Evolutionary conservation across 257 asterid genomes (phyloP).

Genomic region (Capsicum pubescens): DNA sequence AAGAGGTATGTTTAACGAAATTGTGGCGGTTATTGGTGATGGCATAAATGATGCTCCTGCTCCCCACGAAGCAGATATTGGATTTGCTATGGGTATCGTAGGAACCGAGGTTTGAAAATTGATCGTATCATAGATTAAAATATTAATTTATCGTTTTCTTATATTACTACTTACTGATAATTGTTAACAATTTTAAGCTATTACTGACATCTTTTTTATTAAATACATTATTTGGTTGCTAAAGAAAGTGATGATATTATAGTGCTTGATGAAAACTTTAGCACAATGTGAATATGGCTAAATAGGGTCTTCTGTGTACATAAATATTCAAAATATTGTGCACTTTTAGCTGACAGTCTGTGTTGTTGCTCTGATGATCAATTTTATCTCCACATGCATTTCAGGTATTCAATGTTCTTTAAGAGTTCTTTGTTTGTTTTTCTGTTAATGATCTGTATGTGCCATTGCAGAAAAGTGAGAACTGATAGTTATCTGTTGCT

Average conservation of each 20-base stretch:
- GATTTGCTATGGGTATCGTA: slow-evolving; percentile 91
- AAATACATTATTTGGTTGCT: slow-evolving; percentile 59
- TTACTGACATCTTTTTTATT: no score
- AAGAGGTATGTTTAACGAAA: slow-evolving; percentile 67
- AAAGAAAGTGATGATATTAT: slow-evolving; percentile 84
- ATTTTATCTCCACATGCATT: slow-evolving; percentile 74
- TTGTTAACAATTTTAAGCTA: background rate
- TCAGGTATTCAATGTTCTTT: slow-evolving; percentile 50
- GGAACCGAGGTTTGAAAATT: slow-evolving; percentile 80
- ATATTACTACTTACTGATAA: background rate
- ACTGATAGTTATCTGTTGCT: background rate
- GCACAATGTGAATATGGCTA: slow-evolving; percentile 69
- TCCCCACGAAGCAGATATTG: slow-evolving; percentile 85
- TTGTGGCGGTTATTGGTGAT: slow-evolving; percentile 89
- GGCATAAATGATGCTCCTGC: slow-evolving; percentile 99
- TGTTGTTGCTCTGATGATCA: slow-evolving; percentile 70
- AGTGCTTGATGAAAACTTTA: slow-evolving; percentile 75
- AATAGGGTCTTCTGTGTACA: slow-evolving; percentile 85
- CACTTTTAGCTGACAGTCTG: slow-evolving; percentile 85
- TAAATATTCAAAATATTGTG: slow-evolving; percentile 84
- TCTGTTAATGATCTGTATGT: background rate
- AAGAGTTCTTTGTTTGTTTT: background rate
- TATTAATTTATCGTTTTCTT: background rate
- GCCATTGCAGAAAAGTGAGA: background rate
- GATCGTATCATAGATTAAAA: background rate